Percentiles rank a stretch among this genome's conserved stretches.
Conservation (phyloP, 768 basidiomycete species). For the Mycena capillaripes region DNA sequence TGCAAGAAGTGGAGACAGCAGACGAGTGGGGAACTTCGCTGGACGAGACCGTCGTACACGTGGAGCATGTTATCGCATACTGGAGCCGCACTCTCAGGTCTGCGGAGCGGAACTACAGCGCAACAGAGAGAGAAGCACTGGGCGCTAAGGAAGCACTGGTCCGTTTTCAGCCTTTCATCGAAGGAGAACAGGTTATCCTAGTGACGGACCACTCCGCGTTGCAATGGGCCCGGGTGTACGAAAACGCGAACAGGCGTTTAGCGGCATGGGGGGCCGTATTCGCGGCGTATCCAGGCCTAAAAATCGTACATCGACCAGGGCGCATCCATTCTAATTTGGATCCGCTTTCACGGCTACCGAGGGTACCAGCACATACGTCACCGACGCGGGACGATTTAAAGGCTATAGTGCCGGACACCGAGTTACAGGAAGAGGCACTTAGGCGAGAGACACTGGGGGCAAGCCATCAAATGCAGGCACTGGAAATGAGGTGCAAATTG, state of each 20-base stretch:
- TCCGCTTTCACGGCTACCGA: constrained; percentile 14
- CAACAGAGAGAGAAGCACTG: too few species aligned
- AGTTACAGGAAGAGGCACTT: neutral
- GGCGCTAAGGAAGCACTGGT: too few species aligned
- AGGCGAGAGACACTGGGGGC: too few species aligned
- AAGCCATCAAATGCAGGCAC: too few species aligned
- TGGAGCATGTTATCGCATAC: neutral
- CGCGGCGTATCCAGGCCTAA: constrained; percentile 43
- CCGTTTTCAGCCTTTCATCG: too few species aligned
- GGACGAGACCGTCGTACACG: neutral
- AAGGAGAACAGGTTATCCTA: too few species aligned
- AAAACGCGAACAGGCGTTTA: constrained; percentile 38
- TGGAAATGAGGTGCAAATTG: too few species aligned
- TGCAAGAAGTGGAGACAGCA: neutral
- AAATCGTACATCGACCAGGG: constrained; percentile 47
- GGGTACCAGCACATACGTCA: neutral
- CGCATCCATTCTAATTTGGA: constrained; percentile 44
- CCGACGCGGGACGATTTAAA: neutral
- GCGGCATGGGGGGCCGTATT: constrained; percentile 45
- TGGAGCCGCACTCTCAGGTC: too few species aligned
- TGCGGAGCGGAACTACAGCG: too few species aligned
- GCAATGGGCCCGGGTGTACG: constrained; percentile 30
- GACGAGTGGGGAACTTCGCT: neutral
- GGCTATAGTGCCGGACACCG: neutral
- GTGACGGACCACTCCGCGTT: too few species aligned